Base-by-base conservation (phyloP, 768 basidiomycete genomes). In the Lentinula detonsa region DNA sequence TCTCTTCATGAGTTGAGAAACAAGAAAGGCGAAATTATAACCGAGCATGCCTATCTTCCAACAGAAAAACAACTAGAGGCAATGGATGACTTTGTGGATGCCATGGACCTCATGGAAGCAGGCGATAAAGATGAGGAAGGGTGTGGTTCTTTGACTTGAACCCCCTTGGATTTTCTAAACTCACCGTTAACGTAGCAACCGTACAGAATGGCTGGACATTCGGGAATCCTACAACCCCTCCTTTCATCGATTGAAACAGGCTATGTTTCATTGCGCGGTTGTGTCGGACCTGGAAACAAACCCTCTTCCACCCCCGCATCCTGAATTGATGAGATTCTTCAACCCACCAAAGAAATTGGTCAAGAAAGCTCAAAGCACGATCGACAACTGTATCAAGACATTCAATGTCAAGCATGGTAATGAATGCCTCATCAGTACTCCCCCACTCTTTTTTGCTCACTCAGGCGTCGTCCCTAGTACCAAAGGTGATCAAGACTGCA, bases 201-300 rank as follows among this genome's bases (percentile, higher is more conserved):
- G 78, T 9, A 66, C 68, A 2, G 78, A 87, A 3, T 98, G 93
- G 93, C 96, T 89, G 69, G 85, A 89, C 61, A 81, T 88, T 0
- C 75, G 78, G 3, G 74, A 86, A 1, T 92, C 95, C 1, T 97
- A 84, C 72, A 97, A 96, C 66, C 95, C 96, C 1, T 84, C 91
- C 3, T 79, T 97, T 35, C 95, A 99, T 68, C 87, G 95, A 56
- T 81, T 88, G 60, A 96, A 95, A 71, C 94, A 97, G 76, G 95
- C 95, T 11, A 85, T 94, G 66, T 92, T 96, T 73, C 95, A 97
- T 68, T 82, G 83, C 55, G 93, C 93, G 1, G 80, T 93, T 9
- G 86, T 89, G 18, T 75, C 82, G 2, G 91, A 97, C 69, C 71
- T 95, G n/a, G 72, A 78, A 21, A 78, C 78, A 6, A 78, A 92